A percentile compares a stretch with the other conserved stretches of the same genome.
Conservation (phyloP, 768 basidiomycete genomes). For the Rhizopogon rudus region DNA sequence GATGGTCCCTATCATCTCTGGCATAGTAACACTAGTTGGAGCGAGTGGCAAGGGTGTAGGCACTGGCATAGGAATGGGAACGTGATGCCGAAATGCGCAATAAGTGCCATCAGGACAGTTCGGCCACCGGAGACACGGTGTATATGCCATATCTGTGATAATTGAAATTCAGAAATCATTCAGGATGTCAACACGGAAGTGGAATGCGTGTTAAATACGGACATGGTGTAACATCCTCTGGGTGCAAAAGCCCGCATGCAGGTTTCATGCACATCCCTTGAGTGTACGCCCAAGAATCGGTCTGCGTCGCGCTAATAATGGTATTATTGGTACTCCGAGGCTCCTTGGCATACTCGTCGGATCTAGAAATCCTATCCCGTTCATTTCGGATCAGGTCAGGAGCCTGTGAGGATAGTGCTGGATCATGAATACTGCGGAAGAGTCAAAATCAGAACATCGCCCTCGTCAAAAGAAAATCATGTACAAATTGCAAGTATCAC, state of each 20-base stretch:
- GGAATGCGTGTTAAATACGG: conserved; percentile 12
- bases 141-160: conserved; percentile 29
- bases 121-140: conserved; percentile 31
- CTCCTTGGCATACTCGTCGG: background rate
- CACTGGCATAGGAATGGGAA: conserved; percentile 14
- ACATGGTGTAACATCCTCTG: conserved; percentile 27
- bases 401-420: background rate
- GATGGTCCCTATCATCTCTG: conserved; percentile 1
- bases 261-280: conserved; percentile 27
- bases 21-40: background rate
- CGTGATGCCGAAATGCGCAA: conserved; percentile 27
- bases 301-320: conserved; percentile 6
- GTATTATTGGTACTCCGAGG: background rate
- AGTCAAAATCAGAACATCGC: conserved; percentile 1
- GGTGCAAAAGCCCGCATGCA: conserved; percentile 28
- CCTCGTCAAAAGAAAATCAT: conserved; percentile 7
- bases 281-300: conserved; percentile 35
- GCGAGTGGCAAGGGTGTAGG: background rate
- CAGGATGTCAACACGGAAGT: background rate
- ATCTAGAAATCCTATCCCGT: background rate
- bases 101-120: conserved; percentile 19
- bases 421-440: conserved; percentile 16
- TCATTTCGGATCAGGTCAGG: background rate
- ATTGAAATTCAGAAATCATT: background rate
- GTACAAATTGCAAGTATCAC: conserved; percentile 38